Evolutionary conservation across 225 moss, liverwort and hornwort species (phyloP).

Genomic region (Antitrichia curtipendula): DNA sequence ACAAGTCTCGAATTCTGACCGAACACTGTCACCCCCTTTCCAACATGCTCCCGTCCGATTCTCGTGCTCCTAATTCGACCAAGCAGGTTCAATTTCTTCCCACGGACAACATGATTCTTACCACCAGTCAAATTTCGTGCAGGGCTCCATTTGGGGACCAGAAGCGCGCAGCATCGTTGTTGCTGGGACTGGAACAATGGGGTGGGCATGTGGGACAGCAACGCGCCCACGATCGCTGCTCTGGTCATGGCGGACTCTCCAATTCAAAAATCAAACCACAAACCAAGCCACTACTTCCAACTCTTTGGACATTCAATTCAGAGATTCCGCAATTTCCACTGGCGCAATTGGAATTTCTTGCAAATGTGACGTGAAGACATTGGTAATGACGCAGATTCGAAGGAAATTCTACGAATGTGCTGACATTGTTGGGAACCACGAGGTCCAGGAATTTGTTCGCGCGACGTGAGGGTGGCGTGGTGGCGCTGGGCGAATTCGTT

Average conservation of each 20-base stretch:
- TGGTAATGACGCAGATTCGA: not conserved
- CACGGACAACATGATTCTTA: not conserved
- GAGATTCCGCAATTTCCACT: not conserved
- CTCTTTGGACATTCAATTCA: not conserved
- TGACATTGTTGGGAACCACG: not conserved
- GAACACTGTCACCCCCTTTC: not conserved
- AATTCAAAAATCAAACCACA: not conserved
- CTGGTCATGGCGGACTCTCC: constrained; percentile 16
- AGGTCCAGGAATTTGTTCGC: not conserved
- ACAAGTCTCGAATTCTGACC: not conserved
- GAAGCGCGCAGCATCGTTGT: not conserved
- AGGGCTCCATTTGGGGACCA: not conserved
- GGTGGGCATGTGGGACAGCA: constrained; percentile 23
- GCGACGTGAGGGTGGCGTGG: not conserved
- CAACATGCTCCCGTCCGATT: not conserved
- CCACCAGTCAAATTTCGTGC: not conserved
- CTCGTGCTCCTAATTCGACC: not conserved
- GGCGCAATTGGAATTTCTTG: not conserved
- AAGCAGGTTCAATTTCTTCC: not conserved
- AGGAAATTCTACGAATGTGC: not conserved
- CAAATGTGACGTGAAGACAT: not conserved
- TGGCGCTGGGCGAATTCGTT: not conserved
- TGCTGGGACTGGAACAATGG: constrained; percentile 7
- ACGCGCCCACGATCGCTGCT: constrained; percentile 25
- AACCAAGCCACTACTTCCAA: not conserved